phyloP scores from a whole-genome alignment of 1,284 basidiomycete genomes.

The Lignosus rhinocerotis region DNA sequence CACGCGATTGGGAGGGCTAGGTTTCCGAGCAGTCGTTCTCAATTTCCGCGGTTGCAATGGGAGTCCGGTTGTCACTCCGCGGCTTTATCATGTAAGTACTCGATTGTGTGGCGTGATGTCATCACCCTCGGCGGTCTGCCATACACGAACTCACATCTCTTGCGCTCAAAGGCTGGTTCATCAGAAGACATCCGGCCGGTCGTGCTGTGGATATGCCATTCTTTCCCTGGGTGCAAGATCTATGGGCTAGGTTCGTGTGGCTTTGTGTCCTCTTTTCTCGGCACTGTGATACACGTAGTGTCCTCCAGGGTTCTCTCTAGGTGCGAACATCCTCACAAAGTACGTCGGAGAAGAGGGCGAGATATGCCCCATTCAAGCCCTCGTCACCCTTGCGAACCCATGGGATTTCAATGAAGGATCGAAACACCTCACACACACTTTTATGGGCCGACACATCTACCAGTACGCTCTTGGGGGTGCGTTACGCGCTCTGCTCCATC shows the following conservation, averaged over 20 bases:
- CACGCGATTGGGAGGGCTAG: conserved; percentile 18
- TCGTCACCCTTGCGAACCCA: conserved; percentile 28
- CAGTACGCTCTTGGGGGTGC: conserved; percentile 29
- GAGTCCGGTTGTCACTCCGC: conserved; percentile 28
- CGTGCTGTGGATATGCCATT: conserved; percentile 30
- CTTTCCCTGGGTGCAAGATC: conserved; percentile 27
- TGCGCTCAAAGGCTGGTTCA: conserved; percentile 28
- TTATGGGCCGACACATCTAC: conserved; percentile 26
- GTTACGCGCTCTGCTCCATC: conserved; percentile 23
- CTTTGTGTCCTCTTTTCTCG: not conserved
- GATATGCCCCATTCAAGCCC: conserved; percentile 27
- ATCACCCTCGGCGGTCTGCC: not conserved
- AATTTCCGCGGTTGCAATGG: conserved; percentile 34
- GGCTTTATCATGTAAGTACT: conserved; percentile 32
- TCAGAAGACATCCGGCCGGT: conserved; percentile 31
- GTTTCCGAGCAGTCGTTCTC: conserved; percentile 28
- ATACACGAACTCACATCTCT: not conserved
- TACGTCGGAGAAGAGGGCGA: conserved; percentile 32
- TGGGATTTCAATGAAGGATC: conserved; percentile 30
- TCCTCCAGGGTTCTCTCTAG: conserved; percentile 29
- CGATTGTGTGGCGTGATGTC: not conserved
- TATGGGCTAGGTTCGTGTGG: conserved; percentile 25
- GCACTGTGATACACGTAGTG: not conserved
- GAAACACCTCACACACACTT: conserved; percentile 21
- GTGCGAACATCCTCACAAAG: conserved; percentile 31